Evolutionary conservation across 2,329 filamentous ascomycete genomes (phyloP).

Genomic region (Parastagonospora avenae): DNA sequence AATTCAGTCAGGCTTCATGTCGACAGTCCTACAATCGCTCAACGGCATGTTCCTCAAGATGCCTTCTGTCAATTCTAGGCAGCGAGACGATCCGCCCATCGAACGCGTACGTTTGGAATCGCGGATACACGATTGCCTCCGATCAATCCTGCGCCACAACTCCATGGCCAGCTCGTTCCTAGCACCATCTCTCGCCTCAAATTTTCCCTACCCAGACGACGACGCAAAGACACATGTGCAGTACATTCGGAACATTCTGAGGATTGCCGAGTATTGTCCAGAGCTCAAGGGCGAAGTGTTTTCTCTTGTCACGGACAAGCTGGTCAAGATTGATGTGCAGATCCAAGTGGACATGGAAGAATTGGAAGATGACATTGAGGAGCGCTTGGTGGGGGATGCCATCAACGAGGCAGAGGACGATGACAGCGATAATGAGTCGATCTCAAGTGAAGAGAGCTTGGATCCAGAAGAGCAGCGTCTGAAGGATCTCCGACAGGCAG

Average conservation of each 20-base stretch:
- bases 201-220: constrained; percentile 79
- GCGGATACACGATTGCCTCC: constrained; percentile 76
- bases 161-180: constrained; percentile 77
- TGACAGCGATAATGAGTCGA: constrained; percentile 71
- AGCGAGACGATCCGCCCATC: constrained; percentile 63
- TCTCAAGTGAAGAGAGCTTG: constrained; percentile 66
- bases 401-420: constrained; percentile 52
- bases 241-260: constrained; percentile 86
- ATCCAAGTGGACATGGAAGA: constrained; percentile 94
- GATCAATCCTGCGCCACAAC: constrained; percentile 78
- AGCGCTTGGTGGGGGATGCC: constrained; percentile 69
- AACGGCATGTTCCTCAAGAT: constrained; percentile 74
- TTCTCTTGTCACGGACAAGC: constrained; percentile 79
- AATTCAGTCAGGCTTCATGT: constrained; percentile 79
- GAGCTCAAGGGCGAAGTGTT: constrained; percentile 80
- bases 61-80: constrained; percentile 59
- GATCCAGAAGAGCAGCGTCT: constrained; percentile 66
- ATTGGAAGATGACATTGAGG: constrained; percentile 83
- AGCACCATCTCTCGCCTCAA: constrained; percentile 66
- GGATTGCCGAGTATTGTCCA: constrained; percentile 76
- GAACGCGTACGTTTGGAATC: constrained; percentile 68
- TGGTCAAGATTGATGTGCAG: constrained; percentile 94
- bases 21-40: constrained; percentile 76
- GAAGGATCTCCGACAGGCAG: constrained; percentile 76
- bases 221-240: constrained; percentile 78